phyloP scores from a whole-genome alignment of 2,329 filamentous ascomycete species.

The Aspergillus novofumigatus region DNA sequence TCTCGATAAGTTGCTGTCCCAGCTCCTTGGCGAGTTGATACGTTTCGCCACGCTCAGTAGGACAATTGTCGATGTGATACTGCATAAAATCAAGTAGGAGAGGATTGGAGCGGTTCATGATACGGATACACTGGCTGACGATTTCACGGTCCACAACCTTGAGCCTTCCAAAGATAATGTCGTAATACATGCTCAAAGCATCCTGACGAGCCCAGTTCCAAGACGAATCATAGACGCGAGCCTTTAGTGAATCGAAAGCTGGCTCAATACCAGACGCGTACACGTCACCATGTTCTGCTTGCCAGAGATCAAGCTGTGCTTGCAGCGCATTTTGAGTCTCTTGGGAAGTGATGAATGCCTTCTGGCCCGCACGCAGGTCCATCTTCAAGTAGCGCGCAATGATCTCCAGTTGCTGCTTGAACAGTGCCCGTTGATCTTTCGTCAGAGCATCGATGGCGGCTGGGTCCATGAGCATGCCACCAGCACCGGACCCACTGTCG shows the following conservation, averaged over 20 bases:
- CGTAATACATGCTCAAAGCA: slow-evolving; percentile 96
- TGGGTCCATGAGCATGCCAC: slow-evolving; percentile 99
- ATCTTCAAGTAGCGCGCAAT: slow-evolving; percentile 95
- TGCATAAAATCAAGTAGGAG: slow-evolving; percentile 98
- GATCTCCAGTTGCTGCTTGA: slow-evolving; percentile 97
- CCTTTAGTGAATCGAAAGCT: slow-evolving; percentile 88
- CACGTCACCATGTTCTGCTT: slow-evolving; percentile 90
- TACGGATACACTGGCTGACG: slow-evolving; percentile 95
- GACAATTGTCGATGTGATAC: slow-evolving; percentile 98
- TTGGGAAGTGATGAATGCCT: slow-evolving; percentile 78
- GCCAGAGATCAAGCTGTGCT: slow-evolving; percentile 91
- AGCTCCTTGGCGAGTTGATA: slow-evolving; percentile 97
- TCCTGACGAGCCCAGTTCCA: slow-evolving; percentile 99
- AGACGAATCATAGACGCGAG: slow-evolving; percentile 92
- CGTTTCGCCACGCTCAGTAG: slow-evolving; percentile 91
- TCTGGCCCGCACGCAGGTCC: slow-evolving; percentile 94
- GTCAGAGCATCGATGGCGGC: slow-evolving; percentile 94
- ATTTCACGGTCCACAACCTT: slow-evolving; percentile 94
- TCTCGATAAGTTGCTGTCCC: slow-evolving; percentile 88
- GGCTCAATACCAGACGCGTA: slow-evolving; percentile 94
- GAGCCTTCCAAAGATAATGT: slow-evolving; percentile 95
- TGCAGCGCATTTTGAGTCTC: slow-evolving; percentile 85
- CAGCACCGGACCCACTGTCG: slow-evolving; percentile 65
- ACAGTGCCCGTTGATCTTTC: slow-evolving; percentile 90
- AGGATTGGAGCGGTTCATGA: slow-evolving; percentile 99